phyloP scores from a whole-genome alignment of 129 eudicot species.

The Daucus carota region DH1_v3.0 NC_030384.2:40792001-40792500 shows the following conservation, averaged over 20 bases:
- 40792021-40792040: conserved; percentile 42
- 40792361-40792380: too few relatives aligned
- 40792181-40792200: conserved; percentile 33
- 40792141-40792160: conserved; percentile 31
- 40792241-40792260: background rate
- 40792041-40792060: conserved; percentile 36
- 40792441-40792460: background rate
- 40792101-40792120: conserved; percentile 39
- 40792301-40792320: background rate
- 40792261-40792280: background rate
- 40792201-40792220: conserved; percentile 40
- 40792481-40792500: background rate
- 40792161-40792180: conserved; percentile 39
- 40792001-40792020: conserved; percentile 32
- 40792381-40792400: too few relatives aligned
- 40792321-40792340: background rate
- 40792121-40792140: conserved; percentile 25
- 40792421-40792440: background rate
- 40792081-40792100: conserved; percentile 40
- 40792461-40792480: background rate
- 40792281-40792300: background rate
- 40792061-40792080: conserved; percentile 43
- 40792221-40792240: background rate
- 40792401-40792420: background rate
- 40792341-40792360: background rate